Base-by-base conservation (phyloP, 805 yeast genomes). In the Metschnikowia matae region DNA sequence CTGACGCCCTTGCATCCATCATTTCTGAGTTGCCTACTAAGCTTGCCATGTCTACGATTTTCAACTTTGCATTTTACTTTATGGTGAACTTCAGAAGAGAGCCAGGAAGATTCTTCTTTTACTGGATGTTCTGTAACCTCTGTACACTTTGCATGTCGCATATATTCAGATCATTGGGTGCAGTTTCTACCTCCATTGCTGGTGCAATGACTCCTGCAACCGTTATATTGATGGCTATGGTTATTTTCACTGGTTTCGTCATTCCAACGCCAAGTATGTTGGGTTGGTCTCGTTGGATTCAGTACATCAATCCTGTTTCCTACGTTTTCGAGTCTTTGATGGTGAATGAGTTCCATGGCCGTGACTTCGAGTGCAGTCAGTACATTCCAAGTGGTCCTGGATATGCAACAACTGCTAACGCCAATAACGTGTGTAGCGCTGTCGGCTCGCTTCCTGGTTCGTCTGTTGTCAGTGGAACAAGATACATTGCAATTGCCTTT, bases 11-110 rank as follows among this genome's bases (percentile, higher is more conserved):
- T 3, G 84, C 89, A 0, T 71, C 81, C 4, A 71, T 82, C 42
- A 52, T 84, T 3, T 76, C 87, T 3, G 84, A 81, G 46, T 64
- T 87, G 52, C 91, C 92, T 3, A 73, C 81, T 48, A 85, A 85
- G 65, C 53, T 71, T 5, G 50, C 58, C 20, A 64, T 63, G 65
- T 64, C 72, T 4, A 49, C 62, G 15, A 50, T 61, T 14, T 67
- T 69, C 63, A 68, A 71, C 49, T 61, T 71, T 40, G 66, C 67
- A 7, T 57, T 58, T 48, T 63, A 63, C 55, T 63, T 62, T 48
- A 61, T 63, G 67, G 65, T 62, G 31, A 58, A 69, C 51, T 69
- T 69, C 54, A 63, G 73, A 56, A 57, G 74, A 57, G 54, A 54
- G 6, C 65, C 74, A 1, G 74, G 74, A 1, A 54, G 67, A 40